These are phyloP conservation scores for Gossypium herbaceum DNA, from an alignment of 345 rosid species.

Conservation along the genomic window DNA sequence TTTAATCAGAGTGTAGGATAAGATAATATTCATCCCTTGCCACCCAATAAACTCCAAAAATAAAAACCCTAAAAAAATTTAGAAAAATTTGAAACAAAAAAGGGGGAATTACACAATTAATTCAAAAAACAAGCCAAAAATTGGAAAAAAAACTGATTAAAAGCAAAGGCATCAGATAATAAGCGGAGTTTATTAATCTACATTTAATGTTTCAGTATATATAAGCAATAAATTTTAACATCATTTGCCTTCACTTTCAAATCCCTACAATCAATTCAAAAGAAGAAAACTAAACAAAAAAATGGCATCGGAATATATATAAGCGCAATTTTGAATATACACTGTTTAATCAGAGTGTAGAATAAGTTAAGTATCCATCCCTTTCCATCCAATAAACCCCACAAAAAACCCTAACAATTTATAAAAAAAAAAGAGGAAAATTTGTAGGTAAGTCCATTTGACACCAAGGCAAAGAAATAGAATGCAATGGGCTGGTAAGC, in stretches of 20 bases:
- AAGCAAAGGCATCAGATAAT: conserved; percentile 50
- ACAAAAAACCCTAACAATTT: neutral
- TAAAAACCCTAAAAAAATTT: neutral
- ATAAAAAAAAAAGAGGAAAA: too few species aligned
- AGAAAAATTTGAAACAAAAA: too few species aligned
- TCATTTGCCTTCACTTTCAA: conserved; percentile 41
- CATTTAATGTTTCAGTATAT: conserved; percentile 42
- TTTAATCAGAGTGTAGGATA: conserved; percentile 47
- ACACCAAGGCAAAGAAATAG: conserved; percentile 39
- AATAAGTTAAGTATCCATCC: too few species aligned
- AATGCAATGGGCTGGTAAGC: conserved; percentile 64
- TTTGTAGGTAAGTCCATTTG: conserved; percentile 50
- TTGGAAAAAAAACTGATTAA: too few species aligned
- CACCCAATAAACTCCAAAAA: neutral
- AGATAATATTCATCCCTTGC: conserved; percentile 42
- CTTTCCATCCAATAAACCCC: neutral
- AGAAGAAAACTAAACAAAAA: too few species aligned
- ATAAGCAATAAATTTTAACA: conserved; percentile 41
- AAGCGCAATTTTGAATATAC: conserved; percentile 44
- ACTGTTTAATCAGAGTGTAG: neutral
- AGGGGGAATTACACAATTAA: too few species aligned
- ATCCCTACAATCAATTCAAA: too few species aligned
- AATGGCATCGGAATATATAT: conserved; percentile 49
- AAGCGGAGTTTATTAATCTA: conserved; percentile 42
- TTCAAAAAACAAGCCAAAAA: too few species aligned